phyloP scores from a whole-genome alignment of 257 asterid species.

The Misopates orontium region DNA sequence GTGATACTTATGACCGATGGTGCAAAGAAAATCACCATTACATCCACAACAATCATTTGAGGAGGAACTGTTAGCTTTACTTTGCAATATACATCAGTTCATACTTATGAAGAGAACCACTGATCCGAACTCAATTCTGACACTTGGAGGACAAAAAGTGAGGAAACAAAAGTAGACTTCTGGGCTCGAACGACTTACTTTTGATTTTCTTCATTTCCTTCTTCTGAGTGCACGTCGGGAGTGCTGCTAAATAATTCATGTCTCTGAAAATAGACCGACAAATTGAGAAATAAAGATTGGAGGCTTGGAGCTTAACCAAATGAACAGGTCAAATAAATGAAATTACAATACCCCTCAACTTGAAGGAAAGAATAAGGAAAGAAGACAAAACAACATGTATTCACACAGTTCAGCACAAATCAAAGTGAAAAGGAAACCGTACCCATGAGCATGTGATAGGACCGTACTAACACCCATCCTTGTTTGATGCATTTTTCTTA shows the following conservation, averaged over 20 bases:
- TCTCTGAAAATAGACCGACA: slow-evolving; percentile 35
- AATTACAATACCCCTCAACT: neutral
- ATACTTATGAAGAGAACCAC: neutral
- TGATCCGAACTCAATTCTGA: slow-evolving; percentile 2
- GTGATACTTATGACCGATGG: neutral
- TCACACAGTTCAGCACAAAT: neutral
- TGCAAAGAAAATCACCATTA: neutral
- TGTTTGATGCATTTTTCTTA: too few species aligned
- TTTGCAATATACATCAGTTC: neutral
- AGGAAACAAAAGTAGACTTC: neutral
- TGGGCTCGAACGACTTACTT: slow-evolving; percentile 32
- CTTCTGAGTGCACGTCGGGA: slow-evolving; percentile 31
- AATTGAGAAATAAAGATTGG: slow-evolving; percentile 2
- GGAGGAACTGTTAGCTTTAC: neutral
- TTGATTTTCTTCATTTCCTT: slow-evolving; percentile 36
- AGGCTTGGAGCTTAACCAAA: slow-evolving; percentile 15
- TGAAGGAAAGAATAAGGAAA: neutral
- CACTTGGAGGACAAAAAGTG: slow-evolving; percentile 6
- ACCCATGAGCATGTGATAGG: neutral
- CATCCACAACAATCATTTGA: neutral
- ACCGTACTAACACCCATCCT: too few species aligned
- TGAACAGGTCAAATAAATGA: neutral
- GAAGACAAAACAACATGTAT: neutral
- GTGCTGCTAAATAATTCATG: slow-evolving; percentile 45
- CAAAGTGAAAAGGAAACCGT: slow-evolving; percentile 6